Base-by-base conservation (phyloP, 1,139 yeast genomes). In the Lodderomyces oxycetoniae region DNA sequence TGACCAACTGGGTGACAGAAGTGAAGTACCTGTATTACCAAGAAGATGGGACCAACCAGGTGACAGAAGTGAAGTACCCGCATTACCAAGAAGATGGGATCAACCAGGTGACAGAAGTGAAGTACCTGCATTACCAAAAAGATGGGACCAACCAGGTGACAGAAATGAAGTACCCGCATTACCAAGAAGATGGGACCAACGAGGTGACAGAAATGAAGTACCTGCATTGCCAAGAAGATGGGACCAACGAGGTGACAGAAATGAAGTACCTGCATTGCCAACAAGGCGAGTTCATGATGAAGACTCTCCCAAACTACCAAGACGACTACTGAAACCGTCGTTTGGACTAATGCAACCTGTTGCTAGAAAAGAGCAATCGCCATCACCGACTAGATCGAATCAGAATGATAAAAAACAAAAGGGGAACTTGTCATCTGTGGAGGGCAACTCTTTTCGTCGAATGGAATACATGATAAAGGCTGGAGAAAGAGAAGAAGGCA, bases 271-370 rank as follows among this genome's bases (percentile, higher is more conserved):
- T n/a, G n/a, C n/a, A n/a, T n/a, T n/a, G n/a, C n/a, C n/a, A n/a
- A n/a, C n/a, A n/a, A n/a, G n/a, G n/a, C 32, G 26, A 5, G 17
- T 33, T 25, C 36, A 28, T 25, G 36, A 39, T 11, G 32, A 31
- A 17, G 20, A 28, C 10, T 33, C 46, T 7, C 52, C 49, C 12
- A 43, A 41, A n/a, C 31, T 44, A 24, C 47, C 49, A 5, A 32
- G 26, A 10, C 35, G 46, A 23, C 42, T 34, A n/a, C 37, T 33
- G 8, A 26, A 35, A 3, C 27, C 35, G n/a, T 41, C 50, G 30
- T 44, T 48, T 5, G 37, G 55, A n/a, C 41, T 57, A 29, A 28
- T 54, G 12, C 43, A 45, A 9, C 61, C 61, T 0, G 50, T 53
- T 4, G 50, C 50, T 2, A 35, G 42, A 34, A 44, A 43, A 19